These are phyloP conservation scores for Ceratobasidium papillatum DNA, from an alignment of 1,284 basidiomycete species.

Conservation along the genomic window DNA sequence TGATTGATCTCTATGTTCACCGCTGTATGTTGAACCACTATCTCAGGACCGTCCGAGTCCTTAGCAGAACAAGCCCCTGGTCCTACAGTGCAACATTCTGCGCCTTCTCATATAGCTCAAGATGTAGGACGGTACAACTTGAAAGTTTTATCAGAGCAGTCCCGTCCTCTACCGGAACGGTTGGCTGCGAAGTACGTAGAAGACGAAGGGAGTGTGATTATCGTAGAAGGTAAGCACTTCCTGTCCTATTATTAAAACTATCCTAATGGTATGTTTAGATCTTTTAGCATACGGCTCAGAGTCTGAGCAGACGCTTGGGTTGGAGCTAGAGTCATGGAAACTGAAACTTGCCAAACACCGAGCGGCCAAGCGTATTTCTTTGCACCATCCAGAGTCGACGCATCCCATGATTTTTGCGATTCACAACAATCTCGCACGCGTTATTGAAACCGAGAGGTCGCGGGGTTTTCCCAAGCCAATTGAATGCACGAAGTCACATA, in stretches of 20 bases:
- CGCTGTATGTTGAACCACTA: no score
- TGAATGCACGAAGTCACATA: no score
- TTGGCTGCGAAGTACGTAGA: not conserved
- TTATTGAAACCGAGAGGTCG: not conserved
- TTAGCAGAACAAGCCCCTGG: no score
- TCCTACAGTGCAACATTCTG: no score
- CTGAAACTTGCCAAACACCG: not conserved
- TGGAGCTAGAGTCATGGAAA: not conserved
- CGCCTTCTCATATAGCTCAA: no score
- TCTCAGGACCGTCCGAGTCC: no score
- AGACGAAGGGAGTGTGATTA: not conserved
- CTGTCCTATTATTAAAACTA: no score
- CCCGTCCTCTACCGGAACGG: not conserved
- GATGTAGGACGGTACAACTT: not conserved
- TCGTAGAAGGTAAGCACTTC: not conserved
- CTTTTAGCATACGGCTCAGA: no score
- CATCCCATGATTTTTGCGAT: not conserved
- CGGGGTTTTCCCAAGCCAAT: not conserved
- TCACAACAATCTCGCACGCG: not conserved
- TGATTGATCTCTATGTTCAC: no score
- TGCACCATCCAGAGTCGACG: not conserved
- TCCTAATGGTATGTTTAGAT: not conserved
- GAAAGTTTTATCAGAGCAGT: not conserved
- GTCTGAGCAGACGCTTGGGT: not conserved
- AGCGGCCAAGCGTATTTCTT: not conserved